Evolutionary conservation across 257 asterid genomes (phyloP).

Genomic region (Nicotiana otophora): DNA sequence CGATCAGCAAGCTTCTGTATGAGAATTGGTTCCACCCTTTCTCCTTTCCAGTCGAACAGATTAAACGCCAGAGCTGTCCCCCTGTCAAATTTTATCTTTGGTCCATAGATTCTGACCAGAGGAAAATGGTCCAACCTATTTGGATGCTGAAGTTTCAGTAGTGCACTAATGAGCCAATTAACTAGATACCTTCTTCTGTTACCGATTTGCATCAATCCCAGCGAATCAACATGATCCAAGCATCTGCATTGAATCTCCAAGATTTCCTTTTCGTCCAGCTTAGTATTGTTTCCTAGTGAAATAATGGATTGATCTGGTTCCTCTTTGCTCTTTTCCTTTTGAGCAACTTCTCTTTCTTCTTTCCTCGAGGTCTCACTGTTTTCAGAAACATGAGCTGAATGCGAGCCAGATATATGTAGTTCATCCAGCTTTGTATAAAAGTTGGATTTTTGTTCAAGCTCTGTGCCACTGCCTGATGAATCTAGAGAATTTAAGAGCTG

Average conservation of each 20-base stretch:
- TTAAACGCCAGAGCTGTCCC: conserved; percentile 89
- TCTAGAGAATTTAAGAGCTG: conserved; percentile 26
- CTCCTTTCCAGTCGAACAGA: conserved; percentile 82
- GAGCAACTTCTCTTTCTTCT: neutral
- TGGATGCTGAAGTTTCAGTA: conserved; percentile 82
- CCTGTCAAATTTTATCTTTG: conserved; percentile 72
- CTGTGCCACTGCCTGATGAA: conserved; percentile 57
- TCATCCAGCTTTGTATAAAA: conserved; percentile 14
- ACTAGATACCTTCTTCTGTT: conserved; percentile 74
- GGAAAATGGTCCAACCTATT: conserved; percentile 58
- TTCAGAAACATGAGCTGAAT: conserved; percentile 1
- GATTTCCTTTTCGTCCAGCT: conserved; percentile 5
- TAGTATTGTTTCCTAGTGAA: neutral
- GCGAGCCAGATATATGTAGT: conserved; percentile 3
- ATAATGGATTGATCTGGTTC: conserved; percentile 18
- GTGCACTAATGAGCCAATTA: conserved; percentile 73
- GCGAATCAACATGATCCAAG: conserved; percentile 76
- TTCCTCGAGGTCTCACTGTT: conserved; percentile 1
- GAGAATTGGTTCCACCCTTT: conserved; percentile 66
- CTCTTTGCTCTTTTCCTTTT: conserved; percentile 1
- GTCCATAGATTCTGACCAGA: conserved; percentile 77
- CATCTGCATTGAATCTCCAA: conserved; percentile 45
- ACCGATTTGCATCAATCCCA: conserved; percentile 52
- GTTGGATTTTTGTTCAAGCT: conserved; percentile 30
- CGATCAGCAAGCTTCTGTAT: conserved; percentile 90